A percentile compares a stretch with the other conserved stretches of the same genome.
Conservation (phyloP, 2,329 filamentous ascomycete species). For the Helminthosporium solani region DNA sequence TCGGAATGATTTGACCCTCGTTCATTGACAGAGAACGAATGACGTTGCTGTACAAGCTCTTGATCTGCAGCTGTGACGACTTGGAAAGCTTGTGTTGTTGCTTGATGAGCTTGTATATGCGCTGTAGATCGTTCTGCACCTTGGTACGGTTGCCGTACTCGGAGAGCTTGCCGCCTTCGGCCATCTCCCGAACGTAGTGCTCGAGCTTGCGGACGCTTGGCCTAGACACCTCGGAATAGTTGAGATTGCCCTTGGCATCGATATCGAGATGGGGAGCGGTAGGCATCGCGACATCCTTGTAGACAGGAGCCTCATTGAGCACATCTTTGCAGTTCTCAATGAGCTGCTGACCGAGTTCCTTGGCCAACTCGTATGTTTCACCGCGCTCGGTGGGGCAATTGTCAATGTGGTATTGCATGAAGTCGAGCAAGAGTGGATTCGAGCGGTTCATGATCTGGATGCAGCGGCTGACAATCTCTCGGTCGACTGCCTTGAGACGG, state of each 20-base stretch:
- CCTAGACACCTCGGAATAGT: constrained; percentile 84
- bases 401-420: constrained; percentile 99
- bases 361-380: constrained; percentile 97
- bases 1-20: constrained; percentile 92
- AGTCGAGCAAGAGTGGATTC: constrained; percentile 91
- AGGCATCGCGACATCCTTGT: constrained; percentile 92
- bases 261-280: constrained; percentile 92
- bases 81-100: constrained; percentile 98
- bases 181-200: constrained; percentile 98
- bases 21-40: constrained; percentile 96
- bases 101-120: constrained; percentile 97
- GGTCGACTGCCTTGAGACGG: constrained; percentile 85
- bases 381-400: constrained; percentile 96
- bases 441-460: constrained; percentile 99
- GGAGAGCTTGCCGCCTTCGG: constrained; percentile 95
- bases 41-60: constrained; percentile 89
- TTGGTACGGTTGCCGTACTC: constrained; percentile 98
- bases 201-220: constrained; percentile 93
- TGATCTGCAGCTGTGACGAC: constrained; percentile 94
- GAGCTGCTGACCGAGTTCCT: constrained; percentile 87
- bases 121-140: constrained; percentile 91
- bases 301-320: constrained; percentile 77
- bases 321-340: constrained; percentile 98
- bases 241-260: constrained; percentile 86
- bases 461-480: constrained; percentile 97